Base-by-base conservation (phyloP, 306 rosid species). In the Cyclanthera cordifolia region DNA sequence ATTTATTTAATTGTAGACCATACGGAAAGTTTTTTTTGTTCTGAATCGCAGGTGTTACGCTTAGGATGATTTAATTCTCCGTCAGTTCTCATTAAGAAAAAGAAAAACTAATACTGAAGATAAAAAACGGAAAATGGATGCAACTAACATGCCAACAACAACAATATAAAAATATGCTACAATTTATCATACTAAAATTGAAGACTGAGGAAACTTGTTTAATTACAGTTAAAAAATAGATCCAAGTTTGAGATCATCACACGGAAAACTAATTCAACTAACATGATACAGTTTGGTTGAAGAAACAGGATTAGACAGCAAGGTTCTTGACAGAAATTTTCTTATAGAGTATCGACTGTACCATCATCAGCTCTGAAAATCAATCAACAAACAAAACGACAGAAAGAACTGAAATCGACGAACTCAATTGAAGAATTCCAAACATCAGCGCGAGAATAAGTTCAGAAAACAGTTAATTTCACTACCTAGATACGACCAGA, bases 1-100 rank as follows among this genome's bases (percentile, higher is more conserved):
- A 8, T 76, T 61, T 75, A 30, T 53, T 23, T 46, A 28, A 7
- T 54, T 57, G 4, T 34, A 53, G 27, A 39, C 50, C 50, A 63
- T 63, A 28, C 6, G 28, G 65, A 3, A 21, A 20, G 58, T 3
- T 53, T 30, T 53, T 1, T 53, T 53, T 20, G 4, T 53, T 53
- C 58, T 53, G 4, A 53, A 21, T 53, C 21, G 13, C 16, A 8
- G 25, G 58, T 53, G 30, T 16, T 53, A 28, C 15, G 58, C 28
- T 53, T 53, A 9, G 1, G 11, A 53, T 21, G 9, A 54, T 54
- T 12, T 54, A 54, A 54, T 13, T 54, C 37, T 25, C 12, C 3
- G 37, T 24, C 47, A 8, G 15, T 12, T 24, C 27, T 24, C 13
- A 54, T 17, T 9, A 53, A 19, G 52, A 15, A 47, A 47, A 47